A percentile compares a stretch with the other conserved stretches of the same genome.
phyloP scores from a whole-genome alignment of 768 basidiomycete species.

The Pisolithus albus region DNA sequence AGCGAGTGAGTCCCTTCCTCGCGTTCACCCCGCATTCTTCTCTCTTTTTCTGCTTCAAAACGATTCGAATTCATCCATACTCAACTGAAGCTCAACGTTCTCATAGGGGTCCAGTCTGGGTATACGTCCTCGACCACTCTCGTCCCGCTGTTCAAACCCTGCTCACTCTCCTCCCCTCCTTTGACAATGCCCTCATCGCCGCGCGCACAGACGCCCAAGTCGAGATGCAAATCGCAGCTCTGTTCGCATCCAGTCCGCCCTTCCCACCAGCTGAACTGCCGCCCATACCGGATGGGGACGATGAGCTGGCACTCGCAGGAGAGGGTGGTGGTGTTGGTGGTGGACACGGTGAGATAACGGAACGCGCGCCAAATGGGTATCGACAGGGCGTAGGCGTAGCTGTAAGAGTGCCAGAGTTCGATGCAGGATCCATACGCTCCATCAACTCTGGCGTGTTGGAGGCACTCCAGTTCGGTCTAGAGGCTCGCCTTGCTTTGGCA shows the following conservation, averaged over 20 bases:
- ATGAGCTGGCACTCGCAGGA: constrained; percentile 15
- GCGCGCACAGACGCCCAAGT: constrained; percentile 61
- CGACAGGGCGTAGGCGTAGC: too few species aligned
- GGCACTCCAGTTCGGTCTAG: constrained; percentile 34
- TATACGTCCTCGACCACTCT: constrained; percentile 74
- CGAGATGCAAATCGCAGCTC: constrained; percentile 68
- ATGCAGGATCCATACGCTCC: constrained; percentile 33
- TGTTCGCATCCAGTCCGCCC: constrained; percentile 80
- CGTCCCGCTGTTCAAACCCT: constrained; percentile 76
- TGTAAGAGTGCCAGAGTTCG: constrained; percentile 17
- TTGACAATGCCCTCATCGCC: constrained; percentile 58
- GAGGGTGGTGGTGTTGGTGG: too few species aligned
- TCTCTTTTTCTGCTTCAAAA: too few species aligned
- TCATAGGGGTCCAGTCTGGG: constrained; percentile 79
- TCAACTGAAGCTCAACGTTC: constrained; percentile 4
- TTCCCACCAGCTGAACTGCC: constrained; percentile 67
- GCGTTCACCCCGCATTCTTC: not conserved
- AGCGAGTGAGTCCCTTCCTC: constrained; percentile 54
- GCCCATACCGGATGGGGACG: constrained; percentile 20
- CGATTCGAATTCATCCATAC: not conserved
- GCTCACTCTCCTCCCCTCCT: constrained; percentile 63
- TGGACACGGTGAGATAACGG: too few species aligned
- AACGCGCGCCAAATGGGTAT: too few species aligned
- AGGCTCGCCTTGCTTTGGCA: constrained; percentile 39
- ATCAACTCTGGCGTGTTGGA: constrained; percentile 43